phyloP scores from a whole-genome alignment of 1,284 basidiomycete genomes.

The Trichosporon inkin region DNA sequence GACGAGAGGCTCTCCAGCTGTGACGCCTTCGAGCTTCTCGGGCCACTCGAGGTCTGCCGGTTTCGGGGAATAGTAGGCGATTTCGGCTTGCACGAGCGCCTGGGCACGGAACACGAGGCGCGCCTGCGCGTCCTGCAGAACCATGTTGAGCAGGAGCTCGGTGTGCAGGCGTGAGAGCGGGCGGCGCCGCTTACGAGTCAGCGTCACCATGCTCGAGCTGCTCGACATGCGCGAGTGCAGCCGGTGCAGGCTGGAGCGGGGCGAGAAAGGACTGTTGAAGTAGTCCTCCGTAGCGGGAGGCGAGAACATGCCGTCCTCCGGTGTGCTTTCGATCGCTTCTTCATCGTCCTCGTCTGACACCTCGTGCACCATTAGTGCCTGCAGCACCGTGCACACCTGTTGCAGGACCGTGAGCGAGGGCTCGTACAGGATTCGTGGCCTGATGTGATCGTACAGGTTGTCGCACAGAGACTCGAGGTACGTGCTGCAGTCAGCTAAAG shows the following conservation, averaged over 20 bases:
- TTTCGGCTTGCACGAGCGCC: constrained; percentile 78
- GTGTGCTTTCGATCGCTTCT: constrained; percentile 25
- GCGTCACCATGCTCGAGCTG: constrained; percentile 5
- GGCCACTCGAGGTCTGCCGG: constrained; percentile 74
- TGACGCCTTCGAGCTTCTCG: constrained; percentile 54
- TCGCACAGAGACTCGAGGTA: constrained; percentile 88
- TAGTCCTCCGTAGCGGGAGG: constrained; percentile 26
- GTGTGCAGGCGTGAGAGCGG: constrained; percentile 60
- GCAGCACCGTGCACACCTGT: constrained; percentile 87
- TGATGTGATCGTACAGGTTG: constrained; percentile 84
- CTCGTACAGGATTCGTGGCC: constrained; percentile 88
- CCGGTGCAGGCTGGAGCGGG: constrained; percentile 13
- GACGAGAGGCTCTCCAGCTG: constrained; percentile 17
- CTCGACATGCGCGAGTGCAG: constrained; percentile 13
- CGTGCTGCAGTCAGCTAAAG: constrained; percentile 54
- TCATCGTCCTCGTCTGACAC: constrained; percentile 31
- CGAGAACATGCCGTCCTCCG: constrained; percentile 22
- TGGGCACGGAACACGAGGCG: constrained; percentile 90
- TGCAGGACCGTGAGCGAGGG: constrained; percentile 77
- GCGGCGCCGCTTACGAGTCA: constrained; percentile 20
- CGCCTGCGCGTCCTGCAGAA: constrained; percentile 85
- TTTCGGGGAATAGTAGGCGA: constrained; percentile 72
- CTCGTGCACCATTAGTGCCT: constrained; percentile 88
- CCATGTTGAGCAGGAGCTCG: constrained; percentile 73
- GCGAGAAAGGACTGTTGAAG: constrained; percentile 38